Conservation (phyloP, 108 stramenopile species). For the Discostella pseudostelligera region DNA sequence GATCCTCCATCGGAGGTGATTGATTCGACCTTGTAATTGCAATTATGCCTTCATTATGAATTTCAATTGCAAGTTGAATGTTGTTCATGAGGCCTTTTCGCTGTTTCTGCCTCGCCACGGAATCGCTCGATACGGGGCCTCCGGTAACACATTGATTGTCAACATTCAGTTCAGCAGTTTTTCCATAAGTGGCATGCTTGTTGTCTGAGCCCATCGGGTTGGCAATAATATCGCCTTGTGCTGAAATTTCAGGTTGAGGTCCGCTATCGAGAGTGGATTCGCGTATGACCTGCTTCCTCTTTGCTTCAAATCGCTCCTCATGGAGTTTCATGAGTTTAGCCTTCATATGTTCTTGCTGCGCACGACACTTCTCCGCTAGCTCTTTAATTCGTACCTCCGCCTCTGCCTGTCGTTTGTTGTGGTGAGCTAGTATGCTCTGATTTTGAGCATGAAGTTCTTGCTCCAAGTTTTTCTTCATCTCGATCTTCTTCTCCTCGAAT, state of each 20-base stretch:
- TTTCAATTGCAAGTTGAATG: constrained; percentile 67
- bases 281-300: constrained; percentile 17
- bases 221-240: not conserved
- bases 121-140: constrained; percentile 28
- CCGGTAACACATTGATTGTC: not conserved
- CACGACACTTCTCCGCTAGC: constrained; percentile 35
- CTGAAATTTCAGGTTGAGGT: not conserved
- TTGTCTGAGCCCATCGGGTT: not conserved
- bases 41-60: constrained; percentile 84
- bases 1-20: constrained; percentile 14
- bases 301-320: constrained; percentile 43
- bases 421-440: constrained; percentile 47
- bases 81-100: constrained; percentile 59
- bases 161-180: not conserved
- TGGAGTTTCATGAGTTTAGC: constrained; percentile 38
- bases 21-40: constrained; percentile 29
- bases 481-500: constrained; percentile 52
- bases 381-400: constrained; percentile 37
- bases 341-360: constrained; percentile 60
- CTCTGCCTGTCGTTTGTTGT: constrained; percentile 54
- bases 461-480: constrained; percentile 50
- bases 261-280: not conserved
- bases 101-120: constrained; percentile 66
- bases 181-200: not conserved
- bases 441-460: constrained; percentile 50